Evolutionary conservation across 768 basidiomycete species (phyloP), one percentile per base, ranked within the genome.

Genomic region (Podaxis sp.): DNA sequence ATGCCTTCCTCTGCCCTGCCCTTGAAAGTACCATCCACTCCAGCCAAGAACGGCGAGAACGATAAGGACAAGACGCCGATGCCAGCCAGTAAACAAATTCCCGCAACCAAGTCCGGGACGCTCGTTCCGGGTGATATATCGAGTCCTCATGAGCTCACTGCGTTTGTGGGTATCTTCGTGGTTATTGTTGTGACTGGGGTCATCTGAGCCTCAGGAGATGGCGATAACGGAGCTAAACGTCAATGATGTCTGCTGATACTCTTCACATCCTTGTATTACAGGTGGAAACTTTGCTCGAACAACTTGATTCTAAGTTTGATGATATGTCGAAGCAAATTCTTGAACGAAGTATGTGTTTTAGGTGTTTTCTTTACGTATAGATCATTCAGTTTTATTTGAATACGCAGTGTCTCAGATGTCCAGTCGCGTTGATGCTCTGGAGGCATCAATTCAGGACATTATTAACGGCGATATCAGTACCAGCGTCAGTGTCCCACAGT

Each of bases 271-370:
- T 46, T 27, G 47, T 42, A 44, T 38, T 4, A 16, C 65, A 95
- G 94, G 93, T 96, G 11, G 95, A 97, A 74, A 89, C 85, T 11
- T 76, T 97, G 21, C 75, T 97, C 10, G 90, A 92, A 65, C 90
- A 95, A 67, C 79, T 97, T n/a, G 94, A 97, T 68, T 67, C 82
- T 51, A 91, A 91, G 64, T 96, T 97, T 67, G 93, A 96, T 66
- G 90, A 93, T 55, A 95, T 95, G 93, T 95, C 93, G 35, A 79
- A 80, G 18, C 90, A 95, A 71, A 91, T 97, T 63, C 80, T 96
- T 63, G 89, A 91, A 60, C 80, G 89, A 67, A 92, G 90, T 93
- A 69, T 66, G 53, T 48, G 18, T 40, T 53, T 18, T 50, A 46
- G 58, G 14, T 27, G 46, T 58, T 58, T 48, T 52, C 10, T 64